These are phyloP conservation scores for Panicum virgatum DNA, from an alignment of 202 grass and related monocot genomes.

Conservation along the genomic window DNA sequence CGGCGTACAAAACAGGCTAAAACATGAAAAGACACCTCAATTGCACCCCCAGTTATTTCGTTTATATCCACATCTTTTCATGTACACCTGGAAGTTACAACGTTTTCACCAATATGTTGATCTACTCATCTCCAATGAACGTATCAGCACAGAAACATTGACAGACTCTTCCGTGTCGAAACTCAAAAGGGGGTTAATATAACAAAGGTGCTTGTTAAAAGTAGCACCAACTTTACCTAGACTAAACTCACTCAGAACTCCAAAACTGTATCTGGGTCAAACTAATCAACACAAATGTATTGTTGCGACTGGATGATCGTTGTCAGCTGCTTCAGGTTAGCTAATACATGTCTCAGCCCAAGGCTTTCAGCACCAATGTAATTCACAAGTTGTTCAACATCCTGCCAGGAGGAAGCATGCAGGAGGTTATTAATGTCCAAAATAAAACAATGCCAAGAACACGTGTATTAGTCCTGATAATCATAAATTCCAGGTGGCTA, in stretches of 20 bases:
- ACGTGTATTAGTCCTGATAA: not conserved
- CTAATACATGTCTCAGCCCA: conserved; percentile 79
- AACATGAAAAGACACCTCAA: too few species aligned
- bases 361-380: conserved; percentile 78
- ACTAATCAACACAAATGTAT: conserved; percentile 54
- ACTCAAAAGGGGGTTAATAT: not conserved
- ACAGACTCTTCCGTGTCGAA: not conserved
- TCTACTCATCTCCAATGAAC: conserved; percentile 23
- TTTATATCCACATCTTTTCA: not conserved
- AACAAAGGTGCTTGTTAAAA: conserved; percentile 36
- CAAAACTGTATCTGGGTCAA: conserved; percentile 22
- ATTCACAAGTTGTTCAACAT: conserved; percentile 84
- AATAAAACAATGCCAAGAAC: not conserved
- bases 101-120: conserved; percentile 14
- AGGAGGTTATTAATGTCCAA: not conserved
- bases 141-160: conserved; percentile 17
- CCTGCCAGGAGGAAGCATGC: conserved; percentile 27
- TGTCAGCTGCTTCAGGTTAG: conserved; percentile 92
- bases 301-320: conserved; percentile 63
- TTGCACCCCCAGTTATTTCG: too few species aligned
- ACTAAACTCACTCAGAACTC: conserved; percentile 27
- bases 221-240: conserved; percentile 20
- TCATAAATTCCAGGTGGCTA: not conserved
- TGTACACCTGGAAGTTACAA: conserved; percentile 24
- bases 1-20: too few species aligned